A percentile compares a stretch with the other conserved stretches of the same genome.
Evolutionary conservation across 192 early-diverging fungal genomes (phyloP).

Genomic region (Gamsiella multidivaricata): DNA sequence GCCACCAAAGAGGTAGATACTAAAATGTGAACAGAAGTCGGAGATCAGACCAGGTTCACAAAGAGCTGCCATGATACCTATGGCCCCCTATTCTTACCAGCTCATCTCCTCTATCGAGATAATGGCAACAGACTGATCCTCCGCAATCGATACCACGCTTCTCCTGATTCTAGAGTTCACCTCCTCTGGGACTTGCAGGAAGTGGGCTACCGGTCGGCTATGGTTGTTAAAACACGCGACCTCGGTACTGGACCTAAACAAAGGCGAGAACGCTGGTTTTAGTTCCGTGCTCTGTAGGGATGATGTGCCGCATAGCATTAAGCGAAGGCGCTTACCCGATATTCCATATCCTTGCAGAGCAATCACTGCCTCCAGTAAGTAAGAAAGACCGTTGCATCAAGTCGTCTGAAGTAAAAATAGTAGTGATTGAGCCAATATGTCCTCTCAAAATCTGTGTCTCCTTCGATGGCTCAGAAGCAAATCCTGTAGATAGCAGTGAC

Average conservation of each 20-base stretch:
- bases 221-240: conserved; percentile 71
- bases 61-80: too few species aligned
- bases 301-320: not conserved
- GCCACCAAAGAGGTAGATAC: conserved; percentile 72
- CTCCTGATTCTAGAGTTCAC: conserved; percentile 55
- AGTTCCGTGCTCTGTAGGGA: not conserved
- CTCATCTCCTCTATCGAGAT: conserved; percentile 80
- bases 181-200: conserved; percentile 65
- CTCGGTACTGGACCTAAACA: conserved; percentile 59
- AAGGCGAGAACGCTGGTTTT: not conserved
- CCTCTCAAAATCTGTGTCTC: conserved; percentile 51
- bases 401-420: conserved; percentile 65
- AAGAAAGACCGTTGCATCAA: conserved; percentile 61
- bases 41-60: not conserved
- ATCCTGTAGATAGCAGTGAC: conserved; percentile 5
- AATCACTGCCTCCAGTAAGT: conserved; percentile 74
- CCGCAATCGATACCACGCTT: conserved; percentile 72
- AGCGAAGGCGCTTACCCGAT: conserved; percentile 70
- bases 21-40: conserved; percentile 20
- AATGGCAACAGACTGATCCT: conserved; percentile 75
- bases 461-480: not conserved
- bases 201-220: conserved; percentile 58
- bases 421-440: conserved; percentile 70
- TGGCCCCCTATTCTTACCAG: conserved; percentile 57
- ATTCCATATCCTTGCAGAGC: conserved; percentile 79